Percentiles rank a stretch among this genome's conserved stretches.
phyloP scores from a whole-genome alignment of 2,329 filamentous ascomycete species.

The Exophiala bonariae region DNA sequence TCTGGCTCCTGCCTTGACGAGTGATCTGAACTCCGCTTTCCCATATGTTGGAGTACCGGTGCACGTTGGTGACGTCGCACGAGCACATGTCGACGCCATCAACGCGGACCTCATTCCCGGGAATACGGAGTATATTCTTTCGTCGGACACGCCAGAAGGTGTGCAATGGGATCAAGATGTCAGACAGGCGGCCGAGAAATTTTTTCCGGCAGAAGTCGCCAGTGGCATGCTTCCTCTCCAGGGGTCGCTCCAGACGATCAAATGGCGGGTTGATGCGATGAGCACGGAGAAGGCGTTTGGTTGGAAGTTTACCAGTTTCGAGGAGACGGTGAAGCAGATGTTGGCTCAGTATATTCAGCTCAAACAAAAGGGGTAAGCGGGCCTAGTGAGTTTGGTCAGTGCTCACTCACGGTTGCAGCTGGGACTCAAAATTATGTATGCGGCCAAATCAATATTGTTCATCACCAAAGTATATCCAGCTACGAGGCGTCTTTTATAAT shows the following conservation, averaged over 20 bases:
- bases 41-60: neutral
- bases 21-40: neutral
- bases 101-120: neutral
- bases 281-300: neutral
- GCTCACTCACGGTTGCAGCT: too few relatives aligned
- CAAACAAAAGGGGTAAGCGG: too few relatives aligned
- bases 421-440: too few relatives aligned
- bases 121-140: neutral
- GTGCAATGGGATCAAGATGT: neutral
- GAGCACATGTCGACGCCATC: neutral
- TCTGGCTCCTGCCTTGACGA: neutral
- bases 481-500: neutral
- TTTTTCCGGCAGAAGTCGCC: neutral
- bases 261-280: neutral
- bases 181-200: neutral
- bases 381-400: too few relatives aligned
- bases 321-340: neutral
- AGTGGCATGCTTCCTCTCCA: neutral
- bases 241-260: neutral
- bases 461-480: too few relatives aligned
- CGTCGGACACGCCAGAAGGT: neutral
- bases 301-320: neutral
- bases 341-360: neutral
- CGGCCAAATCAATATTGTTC: too few relatives aligned
- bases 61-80: neutral